phyloP scores from a whole-genome alignment of 2,329 filamentous ascomycete species.

The Exophiala lecanii-corni region DNA sequence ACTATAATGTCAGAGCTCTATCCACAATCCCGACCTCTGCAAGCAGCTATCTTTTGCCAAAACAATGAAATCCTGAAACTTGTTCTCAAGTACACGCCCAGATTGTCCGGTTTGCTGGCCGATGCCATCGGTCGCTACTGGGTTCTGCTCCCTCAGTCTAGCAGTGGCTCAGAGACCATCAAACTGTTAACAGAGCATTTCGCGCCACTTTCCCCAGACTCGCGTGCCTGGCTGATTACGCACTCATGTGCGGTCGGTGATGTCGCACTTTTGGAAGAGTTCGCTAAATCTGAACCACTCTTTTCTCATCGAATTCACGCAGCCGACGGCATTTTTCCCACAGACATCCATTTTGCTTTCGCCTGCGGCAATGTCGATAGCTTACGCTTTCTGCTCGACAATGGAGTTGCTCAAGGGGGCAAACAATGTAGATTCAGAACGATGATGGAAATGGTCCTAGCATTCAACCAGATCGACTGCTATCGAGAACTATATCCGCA shows the following conservation, averaged over 20 bases:
- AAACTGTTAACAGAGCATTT: conserved; percentile 4
- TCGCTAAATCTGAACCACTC: no score
- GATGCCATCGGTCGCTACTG: conserved; percentile 3
- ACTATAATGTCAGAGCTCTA: conserved; percentile 4
- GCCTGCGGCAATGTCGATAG: no score
- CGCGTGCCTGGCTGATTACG: conserved; percentile 6
- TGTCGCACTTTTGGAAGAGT: conserved; percentile 7
- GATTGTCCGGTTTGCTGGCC: conserved; percentile 7
- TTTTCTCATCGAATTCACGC: no score
- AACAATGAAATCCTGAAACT: conserved; percentile 10
- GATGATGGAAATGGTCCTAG: no score
- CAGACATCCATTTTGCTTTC: no score
- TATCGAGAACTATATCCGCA: no score
- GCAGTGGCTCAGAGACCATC: conserved; percentile 9
- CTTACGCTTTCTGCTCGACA: no score
- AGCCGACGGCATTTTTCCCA: no score
- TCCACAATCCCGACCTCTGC: background rate
- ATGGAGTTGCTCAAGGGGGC: no score
- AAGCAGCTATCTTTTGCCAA: conserved; percentile 7
- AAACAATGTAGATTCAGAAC: no score
- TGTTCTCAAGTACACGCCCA: conserved; percentile 10
- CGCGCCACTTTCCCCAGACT: conserved; percentile 1
- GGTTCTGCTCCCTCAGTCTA: conserved; percentile 7
- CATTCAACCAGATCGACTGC: no score
- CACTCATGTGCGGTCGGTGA: conserved; percentile 11